phyloP scores from a whole-genome alignment of 169 alveolate genomes.

The Plasmodium adleri region DNA sequence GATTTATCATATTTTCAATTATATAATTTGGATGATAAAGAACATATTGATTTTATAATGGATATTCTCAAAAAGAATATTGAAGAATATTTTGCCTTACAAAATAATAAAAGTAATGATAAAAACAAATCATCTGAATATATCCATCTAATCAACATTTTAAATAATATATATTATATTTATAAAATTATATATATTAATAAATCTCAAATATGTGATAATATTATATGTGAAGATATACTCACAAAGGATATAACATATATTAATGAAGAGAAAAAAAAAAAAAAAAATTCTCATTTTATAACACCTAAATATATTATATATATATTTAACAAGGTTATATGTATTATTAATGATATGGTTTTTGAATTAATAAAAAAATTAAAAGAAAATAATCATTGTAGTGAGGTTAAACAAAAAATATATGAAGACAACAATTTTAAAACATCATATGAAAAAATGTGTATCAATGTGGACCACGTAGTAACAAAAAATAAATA shows the following conservation, averaged over 20 bases:
- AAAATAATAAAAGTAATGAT: not conserved
- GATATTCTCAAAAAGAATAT: not conserved
- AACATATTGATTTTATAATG: not conserved
- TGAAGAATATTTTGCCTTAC: not conserved
- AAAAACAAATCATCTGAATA: not conserved
- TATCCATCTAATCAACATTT: not conserved
- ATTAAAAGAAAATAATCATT: not conserved
- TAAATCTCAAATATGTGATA: not conserved
- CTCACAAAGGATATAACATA: not conserved
- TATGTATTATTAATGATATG: not conserved
- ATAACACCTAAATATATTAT: not conserved
- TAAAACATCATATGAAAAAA: not conserved
- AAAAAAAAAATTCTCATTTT: not conserved
- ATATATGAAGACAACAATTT: not conserved
- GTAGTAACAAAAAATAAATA: no score
- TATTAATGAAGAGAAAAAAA: not conserved
- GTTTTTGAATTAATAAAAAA: not conserved
- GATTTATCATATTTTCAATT: not conserved
- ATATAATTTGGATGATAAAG: not conserved
- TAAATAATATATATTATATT: not conserved
- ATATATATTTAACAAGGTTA: constrained; percentile 10
- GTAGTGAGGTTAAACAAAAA: not conserved
- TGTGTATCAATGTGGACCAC: no score
- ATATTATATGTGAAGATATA: not conserved
- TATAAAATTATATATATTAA: not conserved